Base-by-base conservation (phyloP, 148 eudicot genomes). In the Linanthus parryae region DNA sequence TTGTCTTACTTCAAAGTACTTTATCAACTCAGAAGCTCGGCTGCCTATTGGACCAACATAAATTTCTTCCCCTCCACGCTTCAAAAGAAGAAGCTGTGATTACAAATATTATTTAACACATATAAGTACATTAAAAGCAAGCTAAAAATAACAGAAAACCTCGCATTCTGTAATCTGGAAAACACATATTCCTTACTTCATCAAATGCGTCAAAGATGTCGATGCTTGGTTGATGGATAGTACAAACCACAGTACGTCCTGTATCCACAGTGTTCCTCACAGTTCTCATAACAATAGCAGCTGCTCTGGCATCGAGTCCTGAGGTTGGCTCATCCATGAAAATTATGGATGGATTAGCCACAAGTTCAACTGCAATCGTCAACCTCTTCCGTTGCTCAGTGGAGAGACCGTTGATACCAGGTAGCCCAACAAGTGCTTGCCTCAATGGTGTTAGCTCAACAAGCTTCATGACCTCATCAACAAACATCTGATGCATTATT, bases 191-290 rank as follows among this genome's bases (percentile, higher is more conserved):
- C 20, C 15, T 31, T 19, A 51, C 55, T 76, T 73, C 81, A 60
- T 84, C 94, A 27, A 84, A 84, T 40, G 94, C 79, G 39, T 84
- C 94, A 53, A 84, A 84, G 14, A 81, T 81, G 68, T 81, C 84
- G 36, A 82, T 78, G 74, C 88, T 80, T 23, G 86, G 86, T 71
- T 80, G 86, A 62, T 80, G 86, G 70, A 76, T 76, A 26, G 86
- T 80, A 74, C 86, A 80, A 17, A 80, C 86, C 17, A 80, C 82
- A 4, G 82, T 80, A 44, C 86, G 55, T 39, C 82, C 86, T 0
- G 82, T 80, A 49, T 80, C 67, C 2, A 76, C 86, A 0, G 86
- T 80, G 73, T 76, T 80, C 35, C 86, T 73, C 23, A 80, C 77
- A 2, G 86, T 64, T 44, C 84, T 77, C 92, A 84, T 80, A 21